phyloP scores from a whole-genome alignment of 2,329 filamentous ascomycete species.

The Macrophomina phaseolina region DNA sequence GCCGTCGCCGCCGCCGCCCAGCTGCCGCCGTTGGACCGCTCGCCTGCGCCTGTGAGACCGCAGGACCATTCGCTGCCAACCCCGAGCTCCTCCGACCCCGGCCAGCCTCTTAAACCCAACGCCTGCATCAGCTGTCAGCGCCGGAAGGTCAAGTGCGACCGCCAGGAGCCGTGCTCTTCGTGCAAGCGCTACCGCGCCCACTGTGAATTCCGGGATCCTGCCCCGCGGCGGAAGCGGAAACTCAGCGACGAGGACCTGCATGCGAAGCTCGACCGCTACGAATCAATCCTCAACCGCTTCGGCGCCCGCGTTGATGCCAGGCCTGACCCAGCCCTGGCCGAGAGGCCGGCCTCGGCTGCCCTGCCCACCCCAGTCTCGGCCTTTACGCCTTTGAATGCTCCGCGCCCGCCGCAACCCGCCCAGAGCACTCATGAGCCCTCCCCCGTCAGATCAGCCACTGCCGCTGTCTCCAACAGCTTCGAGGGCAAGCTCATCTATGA shows the following conservation, averaged over 20 bases:
- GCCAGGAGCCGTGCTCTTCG: slow-evolving; percentile 38
- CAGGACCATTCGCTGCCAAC: slow-evolving; percentile 2
- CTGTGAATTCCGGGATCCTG: slow-evolving; percentile 42
- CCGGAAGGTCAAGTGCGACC: slow-evolving; percentile 44
- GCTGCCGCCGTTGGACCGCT: background rate
- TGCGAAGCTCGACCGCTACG: slow-evolving; percentile 38
- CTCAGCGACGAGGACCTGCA: slow-evolving; percentile 34
- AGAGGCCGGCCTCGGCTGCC: background rate
- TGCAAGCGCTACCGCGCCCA: slow-evolving; percentile 39
- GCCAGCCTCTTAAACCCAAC: slow-evolving; percentile 36
- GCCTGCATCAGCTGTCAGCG: slow-evolving; percentile 43
- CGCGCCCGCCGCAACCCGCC: slow-evolving; percentile 18
- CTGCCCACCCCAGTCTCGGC: slow-evolving; percentile 12
- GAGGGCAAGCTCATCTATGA: slow-evolving; percentile 36
- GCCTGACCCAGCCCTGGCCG: slow-evolving; percentile 27
- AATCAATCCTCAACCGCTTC: slow-evolving; percentile 37
- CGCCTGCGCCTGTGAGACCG: background rate
- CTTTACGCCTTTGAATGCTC: slow-evolving; percentile 24
- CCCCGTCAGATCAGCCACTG: background rate
- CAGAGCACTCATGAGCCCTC: background rate
- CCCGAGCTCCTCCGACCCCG: slow-evolving; percentile 5
- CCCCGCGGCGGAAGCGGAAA: slow-evolving; percentile 39
- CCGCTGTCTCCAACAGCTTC: background rate
- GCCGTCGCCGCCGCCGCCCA: background rate
- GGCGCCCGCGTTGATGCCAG: slow-evolving; percentile 38